Evolutionary conservation across 441 rosid species (phyloP).

Genomic region (Aleurites moluccanus): DNA sequence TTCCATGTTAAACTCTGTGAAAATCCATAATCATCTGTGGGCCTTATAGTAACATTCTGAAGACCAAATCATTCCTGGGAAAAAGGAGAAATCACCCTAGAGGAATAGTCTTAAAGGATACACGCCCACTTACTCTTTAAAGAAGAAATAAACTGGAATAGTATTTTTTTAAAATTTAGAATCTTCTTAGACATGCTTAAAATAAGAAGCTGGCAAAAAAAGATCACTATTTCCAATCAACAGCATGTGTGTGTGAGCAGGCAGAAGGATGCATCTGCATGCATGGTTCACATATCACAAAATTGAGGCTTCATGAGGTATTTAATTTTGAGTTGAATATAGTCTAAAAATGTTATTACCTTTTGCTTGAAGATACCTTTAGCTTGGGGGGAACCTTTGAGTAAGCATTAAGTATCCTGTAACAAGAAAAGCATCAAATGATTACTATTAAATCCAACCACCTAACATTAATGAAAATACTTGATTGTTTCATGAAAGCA

Average conservation of each 20-base stretch:
- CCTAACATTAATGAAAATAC: not conserved
- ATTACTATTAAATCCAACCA: not conserved
- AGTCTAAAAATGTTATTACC: slow-evolving; percentile 37
- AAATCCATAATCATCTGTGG: not conserved
- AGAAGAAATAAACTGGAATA: slow-evolving; percentile 1
- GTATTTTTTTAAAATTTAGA: not conserved
- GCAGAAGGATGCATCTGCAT: not conserved
- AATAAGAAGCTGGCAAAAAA: no score
- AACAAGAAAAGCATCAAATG: slow-evolving; percentile 12
- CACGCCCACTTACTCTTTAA: not conserved
- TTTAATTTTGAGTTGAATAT: not conserved
- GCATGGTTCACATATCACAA: not conserved
- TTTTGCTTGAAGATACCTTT: slow-evolving; percentile 47
- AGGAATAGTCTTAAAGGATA: not conserved
- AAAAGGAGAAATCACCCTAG: not conserved
- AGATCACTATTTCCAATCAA: not conserved
- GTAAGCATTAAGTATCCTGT: slow-evolving; percentile 68
- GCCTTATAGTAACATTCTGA: no score
- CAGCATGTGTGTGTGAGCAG: not conserved
- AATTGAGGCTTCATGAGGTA: not conserved
- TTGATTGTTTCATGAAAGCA: not conserved
- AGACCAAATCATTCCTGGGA: not conserved
- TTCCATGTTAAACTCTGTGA: not conserved
- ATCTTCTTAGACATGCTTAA: not conserved
- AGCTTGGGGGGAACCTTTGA: slow-evolving; percentile 63